Base-by-base conservation (phyloP, 1,284 basidiomycete species). In the Irpex rosettiformis region DNA sequence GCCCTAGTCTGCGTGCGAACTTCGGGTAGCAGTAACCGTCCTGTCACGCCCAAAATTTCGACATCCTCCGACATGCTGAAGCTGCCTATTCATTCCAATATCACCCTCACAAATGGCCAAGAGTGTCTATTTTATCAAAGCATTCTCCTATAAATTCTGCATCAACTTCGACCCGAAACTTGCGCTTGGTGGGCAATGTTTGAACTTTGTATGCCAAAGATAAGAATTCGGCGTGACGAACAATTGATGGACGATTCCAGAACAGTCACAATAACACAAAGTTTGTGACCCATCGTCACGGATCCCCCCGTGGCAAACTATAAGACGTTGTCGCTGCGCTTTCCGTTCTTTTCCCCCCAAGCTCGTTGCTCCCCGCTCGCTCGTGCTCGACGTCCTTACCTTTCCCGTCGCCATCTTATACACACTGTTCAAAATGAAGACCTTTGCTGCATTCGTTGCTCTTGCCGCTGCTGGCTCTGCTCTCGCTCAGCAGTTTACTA, bases 381-480 rank as follows among this genome's bases (percentile, higher is more conserved):
- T 48, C 33, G 45, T 57, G 51, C 55, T 58, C 55, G 45, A 40
- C 45, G 42, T 61, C 47, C 30, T 21, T 45, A 28, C 55, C 52
- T 37, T 61, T 25, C 52, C 37, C 42, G 58, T 40, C 58, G 42
- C 40, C 55, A 13, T 48, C 54, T 51, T 27, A 54, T 27, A 22
- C 16, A 37, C 33, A 37, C 33, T 43, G 37, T 29, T 51, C 52
- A n/a, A 45, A 56, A 62, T 62, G 61, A 62, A 64, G 61, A 28
- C 25, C 55, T 58, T 70, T 59, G 49, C 69, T 59, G 48, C 67
- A 43, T 57, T 59, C 56, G 69, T 66, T 47, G 61, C 64, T 61
- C 49, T 66, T 54, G 64, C 60, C 52, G n/a, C n/a, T n/a, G n/a
- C n/a, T n/a, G 64, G 61, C 21, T 60, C 59, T 54, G 67, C 61